phyloP scores from a whole-genome alignment of 2,329 filamentous ascomycete species.

The Calonectria honghensis region DNA sequence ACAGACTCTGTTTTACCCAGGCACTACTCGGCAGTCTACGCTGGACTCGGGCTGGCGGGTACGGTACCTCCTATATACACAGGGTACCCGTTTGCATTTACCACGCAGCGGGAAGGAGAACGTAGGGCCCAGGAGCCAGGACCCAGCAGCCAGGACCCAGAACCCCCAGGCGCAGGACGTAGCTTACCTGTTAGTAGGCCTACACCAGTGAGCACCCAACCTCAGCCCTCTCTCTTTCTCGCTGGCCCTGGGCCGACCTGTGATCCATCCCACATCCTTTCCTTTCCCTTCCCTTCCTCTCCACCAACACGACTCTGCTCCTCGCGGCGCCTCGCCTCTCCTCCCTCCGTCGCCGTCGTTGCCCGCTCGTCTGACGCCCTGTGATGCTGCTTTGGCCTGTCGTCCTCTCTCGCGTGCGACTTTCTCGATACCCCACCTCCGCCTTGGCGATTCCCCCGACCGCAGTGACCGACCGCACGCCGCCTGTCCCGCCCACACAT shows the following conservation, averaged over 20 bases:
- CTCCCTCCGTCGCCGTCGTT: constrained; percentile 2
- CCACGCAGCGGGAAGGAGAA: neutral
- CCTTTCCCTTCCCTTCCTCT: constrained; percentile 30
- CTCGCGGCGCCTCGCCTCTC: constrained; percentile 10
- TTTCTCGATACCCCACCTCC: constrained; percentile 47
- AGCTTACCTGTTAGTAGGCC: constrained; percentile 24
- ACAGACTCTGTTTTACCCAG: constrained; percentile 10
- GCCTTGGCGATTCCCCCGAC: constrained; percentile 49
- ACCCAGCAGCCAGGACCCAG: neutral
- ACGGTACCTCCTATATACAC: constrained; percentile 18
- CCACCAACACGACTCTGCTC: constrained; percentile 27
- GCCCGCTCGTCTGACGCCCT: constrained; percentile 17
- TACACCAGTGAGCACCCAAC: constrained; percentile 26
- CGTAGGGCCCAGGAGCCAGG: constrained; percentile 1
- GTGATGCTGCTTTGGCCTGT: constrained; percentile 40
- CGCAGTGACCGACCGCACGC: constrained; percentile 37
- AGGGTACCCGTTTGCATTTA: constrained; percentile 21
- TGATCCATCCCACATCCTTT: constrained; percentile 42
- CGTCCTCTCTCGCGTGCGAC: constrained; percentile 41
- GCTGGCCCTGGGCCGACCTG: constrained; percentile 35
- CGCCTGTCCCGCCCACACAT: constrained; percentile 39
- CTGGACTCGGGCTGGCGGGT: constrained; percentile 19
- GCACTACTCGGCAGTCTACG: constrained; percentile 11
- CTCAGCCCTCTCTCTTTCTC: constrained; percentile 33
- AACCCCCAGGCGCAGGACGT: constrained; percentile 6